These are phyloP conservation scores for Colletotrichum paranaense DNA, from an alignment of 2,329 filamentous ascomycete species.

Conservation along the genomic window DNA sequence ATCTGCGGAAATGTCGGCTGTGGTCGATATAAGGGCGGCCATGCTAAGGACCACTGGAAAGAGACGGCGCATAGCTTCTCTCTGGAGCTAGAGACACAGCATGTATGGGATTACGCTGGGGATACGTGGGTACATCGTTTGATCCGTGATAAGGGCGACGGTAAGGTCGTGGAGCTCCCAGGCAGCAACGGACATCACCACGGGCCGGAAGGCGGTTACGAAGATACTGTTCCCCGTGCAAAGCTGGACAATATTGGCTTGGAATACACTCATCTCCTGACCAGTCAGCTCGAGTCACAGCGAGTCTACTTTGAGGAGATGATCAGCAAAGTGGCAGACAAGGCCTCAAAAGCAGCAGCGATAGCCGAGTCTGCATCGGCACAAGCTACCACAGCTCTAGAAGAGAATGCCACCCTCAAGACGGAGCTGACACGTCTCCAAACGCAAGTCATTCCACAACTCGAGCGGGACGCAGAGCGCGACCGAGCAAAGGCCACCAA, in stretches of 20 bases:
- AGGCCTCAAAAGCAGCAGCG: constrained; percentile 79
- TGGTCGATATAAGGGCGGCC: constrained; percentile 91
- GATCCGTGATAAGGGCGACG: constrained; percentile 92
- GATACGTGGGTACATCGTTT: constrained; percentile 97
- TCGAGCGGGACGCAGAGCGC: constrained; percentile 80
- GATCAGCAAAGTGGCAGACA: constrained; percentile 88
- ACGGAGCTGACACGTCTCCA: constrained; percentile 63
- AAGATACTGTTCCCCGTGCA: constrained; percentile 77
- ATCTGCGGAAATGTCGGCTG: constrained; percentile 95
- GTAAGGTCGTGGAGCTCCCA: constrained; percentile 92
- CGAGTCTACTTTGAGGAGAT: constrained; percentile 94
- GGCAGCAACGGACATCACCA: constrained; percentile 53
- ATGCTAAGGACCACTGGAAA: constrained; percentile 95
- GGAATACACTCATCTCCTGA: constrained; percentile 95
- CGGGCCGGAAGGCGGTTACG: constrained; percentile 51
- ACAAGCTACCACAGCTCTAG: constrained; percentile 61
- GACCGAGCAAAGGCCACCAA: constrained; percentile 76
- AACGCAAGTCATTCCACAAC: constrained; percentile 68
- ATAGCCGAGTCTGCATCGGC: constrained; percentile 72
- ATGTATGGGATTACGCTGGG: constrained; percentile 97
- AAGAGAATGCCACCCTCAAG: constrained; percentile 46
- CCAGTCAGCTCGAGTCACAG: constrained; percentile 92
- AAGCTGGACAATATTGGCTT: constrained; percentile 83
- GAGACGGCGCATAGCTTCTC: constrained; percentile 90
- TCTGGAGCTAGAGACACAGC: constrained; percentile 91